phyloP scores from a whole-genome alignment of 768 basidiomycete species.

The Boletus speciosus region DNA sequence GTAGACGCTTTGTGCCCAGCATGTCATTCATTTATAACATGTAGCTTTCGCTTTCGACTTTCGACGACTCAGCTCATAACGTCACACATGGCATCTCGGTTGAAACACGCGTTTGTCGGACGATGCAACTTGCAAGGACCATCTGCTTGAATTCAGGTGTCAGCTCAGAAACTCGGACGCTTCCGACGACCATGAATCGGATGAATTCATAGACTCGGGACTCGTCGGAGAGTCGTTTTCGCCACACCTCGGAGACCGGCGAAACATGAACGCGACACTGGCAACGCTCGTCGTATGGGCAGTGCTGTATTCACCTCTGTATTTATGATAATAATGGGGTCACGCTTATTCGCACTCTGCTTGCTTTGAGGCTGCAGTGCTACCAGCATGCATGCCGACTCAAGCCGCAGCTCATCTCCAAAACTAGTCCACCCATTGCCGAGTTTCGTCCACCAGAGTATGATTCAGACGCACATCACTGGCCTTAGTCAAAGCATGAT shows the following conservation, averaged over 20 bases:
- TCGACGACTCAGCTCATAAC: too few relatives aligned
- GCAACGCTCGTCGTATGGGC: not conserved
- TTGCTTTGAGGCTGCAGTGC: too few relatives aligned
- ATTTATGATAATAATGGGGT: too few relatives aligned
- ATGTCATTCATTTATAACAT: not conserved
- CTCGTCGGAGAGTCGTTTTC: not conserved
- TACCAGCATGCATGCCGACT: too few relatives aligned
- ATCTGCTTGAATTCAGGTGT: not conserved
- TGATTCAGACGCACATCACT: too few relatives aligned
- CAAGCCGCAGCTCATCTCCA: too few relatives aligned
- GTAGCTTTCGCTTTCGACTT: too few relatives aligned
- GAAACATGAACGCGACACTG: not conserved
- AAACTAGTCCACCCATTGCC: too few relatives aligned
- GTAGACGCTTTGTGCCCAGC: not conserved
- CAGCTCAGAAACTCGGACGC: not conserved
- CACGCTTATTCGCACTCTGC: too few relatives aligned
- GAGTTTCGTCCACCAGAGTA: too few relatives aligned
- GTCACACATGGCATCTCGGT: not conserved
- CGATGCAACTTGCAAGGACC: not conserved
- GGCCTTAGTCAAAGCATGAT: too few relatives aligned
- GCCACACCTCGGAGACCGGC: not conserved
- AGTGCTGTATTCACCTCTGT: not conserved
- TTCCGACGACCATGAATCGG: not conserved
- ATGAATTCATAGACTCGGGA: not conserved
- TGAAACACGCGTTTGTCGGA: not conserved